Conservation (phyloP, 2,329 filamentous ascomycete genomes). For the Colletotrichum tofieldiae region DNA sequence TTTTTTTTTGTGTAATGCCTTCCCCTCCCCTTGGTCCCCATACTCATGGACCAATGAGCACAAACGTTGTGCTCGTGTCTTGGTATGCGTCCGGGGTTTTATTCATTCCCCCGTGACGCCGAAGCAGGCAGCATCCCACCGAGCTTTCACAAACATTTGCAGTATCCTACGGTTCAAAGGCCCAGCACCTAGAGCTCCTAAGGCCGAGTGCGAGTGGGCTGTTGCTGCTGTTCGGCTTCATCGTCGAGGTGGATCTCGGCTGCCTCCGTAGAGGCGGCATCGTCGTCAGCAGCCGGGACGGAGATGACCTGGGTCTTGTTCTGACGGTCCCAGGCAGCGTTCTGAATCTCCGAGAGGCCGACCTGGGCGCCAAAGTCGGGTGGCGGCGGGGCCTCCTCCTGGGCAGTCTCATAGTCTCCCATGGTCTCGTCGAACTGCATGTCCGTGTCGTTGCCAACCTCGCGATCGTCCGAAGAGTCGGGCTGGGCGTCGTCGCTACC, state of each 20-base stretch:
- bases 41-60: constrained; percentile 17
- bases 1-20: constrained; percentile 38
- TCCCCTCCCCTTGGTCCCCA: neutral
- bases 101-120: neutral
- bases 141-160: neutral
- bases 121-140: neutral
- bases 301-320: constrained; percentile 55
- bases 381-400: constrained; percentile 47
- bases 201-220: constrained; percentile 11
- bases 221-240: constrained; percentile 48
- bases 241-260: constrained; percentile 66
- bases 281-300: constrained; percentile 55
- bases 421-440: constrained; percentile 42
- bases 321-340: constrained; percentile 53
- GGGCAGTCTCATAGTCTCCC: constrained; percentile 34
- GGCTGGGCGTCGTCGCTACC: constrained; percentile 62
- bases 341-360: constrained; percentile 51
- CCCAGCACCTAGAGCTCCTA: constrained; percentile 6
- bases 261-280: constrained; percentile 61
- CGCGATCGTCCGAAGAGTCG: constrained; percentile 55
- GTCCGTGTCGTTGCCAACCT: constrained; percentile 49
- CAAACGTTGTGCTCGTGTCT: neutral
- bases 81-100: neutral
- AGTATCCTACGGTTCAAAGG: constrained; percentile 1
- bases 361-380: constrained; percentile 44